phyloP scores from a whole-genome alignment of 2,329 filamentous ascomycete species.

The Epichloe gansuensis region DNA sequence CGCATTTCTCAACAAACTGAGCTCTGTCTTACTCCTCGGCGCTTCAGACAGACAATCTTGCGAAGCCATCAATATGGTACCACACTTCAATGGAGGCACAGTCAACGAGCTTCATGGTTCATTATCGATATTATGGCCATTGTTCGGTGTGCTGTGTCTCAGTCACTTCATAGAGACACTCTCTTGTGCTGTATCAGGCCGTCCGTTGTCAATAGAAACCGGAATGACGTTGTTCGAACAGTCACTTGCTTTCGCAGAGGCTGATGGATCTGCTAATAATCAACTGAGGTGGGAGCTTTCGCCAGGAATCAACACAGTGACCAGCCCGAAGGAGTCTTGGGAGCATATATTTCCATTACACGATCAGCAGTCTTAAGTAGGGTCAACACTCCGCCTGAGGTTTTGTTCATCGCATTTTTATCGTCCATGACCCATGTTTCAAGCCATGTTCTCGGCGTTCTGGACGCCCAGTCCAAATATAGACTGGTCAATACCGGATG shows the following conservation, averaged over 20 bases:
- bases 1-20: slow-evolving; percentile 58
- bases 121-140: slow-evolving; percentile 61
- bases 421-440: slow-evolving; percentile 80
- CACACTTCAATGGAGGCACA: slow-evolving; percentile 36
- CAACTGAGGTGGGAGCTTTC: slow-evolving; percentile 61
- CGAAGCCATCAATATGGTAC: slow-evolving; percentile 58
- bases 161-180: slow-evolving; percentile 86
- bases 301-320: slow-evolving; percentile 31
- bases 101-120: slow-evolving; percentile 57
- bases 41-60: slow-evolving; percentile 67
- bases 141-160: slow-evolving; percentile 57
- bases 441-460: slow-evolving; percentile 70
- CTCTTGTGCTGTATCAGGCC: slow-evolving; percentile 76
- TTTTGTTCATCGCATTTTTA: slow-evolving; percentile 76
- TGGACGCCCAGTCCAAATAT: slow-evolving; percentile 66
- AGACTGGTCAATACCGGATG: slow-evolving; percentile 79
- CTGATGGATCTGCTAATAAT: slow-evolving; percentile 74
- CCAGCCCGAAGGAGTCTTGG: slow-evolving; percentile 11
- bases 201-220: slow-evolving; percentile 68
- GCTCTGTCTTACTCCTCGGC: slow-evolving; percentile 60
- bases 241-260: slow-evolving; percentile 89
- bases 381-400: slow-evolving; percentile 81
- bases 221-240: slow-evolving; percentile 97
- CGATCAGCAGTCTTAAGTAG: slow-evolving; percentile 60
- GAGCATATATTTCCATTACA: slow-evolving; percentile 36